These are phyloP conservation scores for Hirschioporus abietinus DNA, from an alignment of 768 basidiomycete species.

Conservation along the genomic window DNA sequence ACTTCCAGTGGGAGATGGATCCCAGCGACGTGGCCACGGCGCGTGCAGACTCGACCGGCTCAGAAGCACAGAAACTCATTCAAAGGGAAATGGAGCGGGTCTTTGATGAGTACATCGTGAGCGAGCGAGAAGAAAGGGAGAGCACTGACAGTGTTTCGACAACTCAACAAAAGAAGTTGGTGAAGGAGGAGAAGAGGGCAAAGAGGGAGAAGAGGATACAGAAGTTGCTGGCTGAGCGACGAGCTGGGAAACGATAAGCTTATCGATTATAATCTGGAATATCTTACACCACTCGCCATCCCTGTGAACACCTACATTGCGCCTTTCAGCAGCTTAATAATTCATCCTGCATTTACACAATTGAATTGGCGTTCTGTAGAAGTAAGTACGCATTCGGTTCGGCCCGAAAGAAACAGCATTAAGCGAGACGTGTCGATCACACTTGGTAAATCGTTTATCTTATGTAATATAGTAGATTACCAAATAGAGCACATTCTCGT, in stretches of 20 bases:
- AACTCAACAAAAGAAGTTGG: constrained; percentile 66
- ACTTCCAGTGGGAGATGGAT: constrained; percentile 60
- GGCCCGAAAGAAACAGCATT: neutral
- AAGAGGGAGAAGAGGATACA: neutral
- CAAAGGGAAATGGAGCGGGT: constrained; percentile 68
- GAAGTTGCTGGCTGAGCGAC: neutral
- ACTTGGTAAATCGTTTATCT: neutral
- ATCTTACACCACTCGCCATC: no score
- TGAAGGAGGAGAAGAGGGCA: constrained; percentile 19
- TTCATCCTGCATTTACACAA: neutral
- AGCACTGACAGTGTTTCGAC: constrained; percentile 56
- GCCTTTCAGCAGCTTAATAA: neutral
- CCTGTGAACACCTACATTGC: no score
- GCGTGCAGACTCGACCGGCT: neutral
- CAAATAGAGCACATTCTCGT: neutral
- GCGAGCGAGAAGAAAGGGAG: constrained; percentile 42
- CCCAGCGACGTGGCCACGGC: constrained; percentile 16
- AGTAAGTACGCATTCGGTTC: neutral
- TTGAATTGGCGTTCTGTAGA: neutral
- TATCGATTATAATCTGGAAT: no score
- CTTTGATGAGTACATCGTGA: constrained; percentile 49
- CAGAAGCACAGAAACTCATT: constrained; percentile 29
- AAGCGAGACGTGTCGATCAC: neutral
- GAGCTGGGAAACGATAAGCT: neutral
- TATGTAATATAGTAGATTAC: neutral